Base-by-base conservation (phyloP, 176 grass and related monocot species). In the Oropetium thomaeum region DNA sequence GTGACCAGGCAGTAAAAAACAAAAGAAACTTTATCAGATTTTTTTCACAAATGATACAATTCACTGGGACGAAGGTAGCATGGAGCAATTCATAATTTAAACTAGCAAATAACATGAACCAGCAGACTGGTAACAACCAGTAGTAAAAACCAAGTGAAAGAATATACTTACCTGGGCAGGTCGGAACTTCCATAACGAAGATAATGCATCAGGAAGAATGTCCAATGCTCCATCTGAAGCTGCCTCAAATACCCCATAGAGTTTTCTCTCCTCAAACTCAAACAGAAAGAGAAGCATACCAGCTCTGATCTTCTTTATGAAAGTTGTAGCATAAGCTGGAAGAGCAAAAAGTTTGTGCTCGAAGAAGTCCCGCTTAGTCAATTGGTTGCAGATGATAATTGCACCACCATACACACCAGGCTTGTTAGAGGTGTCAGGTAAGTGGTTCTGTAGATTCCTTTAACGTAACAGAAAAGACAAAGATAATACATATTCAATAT, bases 251-350 rank as follows among this genome's bases (percentile, higher is more conserved):
- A 90, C 80, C 15, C 88, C 88, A 63, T 71, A 87, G 38, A 90
- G 84, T 73, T 90, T 90, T 73, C 84, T 90, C 34, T 87, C 80
- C 34, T 84, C 76, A 58, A 61, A 54, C 51, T 84, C 88, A 73
- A 84, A 87, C 55, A 90, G 77, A 81, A 90, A 90, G 44, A 90
- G 81, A 75, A 90, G 72, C 80, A 90, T 90, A 74, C 88, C 88
- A 90, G 80, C 84, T 84, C 77, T 90, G 62, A 90, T 80, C 45
- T 84, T 90, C 80, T 86, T 84, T 76, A 87, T 58, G 65, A 87
- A 90, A 32, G 74, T 44, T 77, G 80, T 57, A 59, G 71, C 84
- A 66, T 66, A 80, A 27, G 41, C 77, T 16, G 84, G 88, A 84
- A 90, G 81, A 26, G 35, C 60, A 73, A 90, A 87, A 77, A 81